Evolutionary conservation across 1,139 yeast species (phyloP), one percentile per base, ranked within the genome.

Genomic region (Debaryomycetaceae sp.): DNA sequence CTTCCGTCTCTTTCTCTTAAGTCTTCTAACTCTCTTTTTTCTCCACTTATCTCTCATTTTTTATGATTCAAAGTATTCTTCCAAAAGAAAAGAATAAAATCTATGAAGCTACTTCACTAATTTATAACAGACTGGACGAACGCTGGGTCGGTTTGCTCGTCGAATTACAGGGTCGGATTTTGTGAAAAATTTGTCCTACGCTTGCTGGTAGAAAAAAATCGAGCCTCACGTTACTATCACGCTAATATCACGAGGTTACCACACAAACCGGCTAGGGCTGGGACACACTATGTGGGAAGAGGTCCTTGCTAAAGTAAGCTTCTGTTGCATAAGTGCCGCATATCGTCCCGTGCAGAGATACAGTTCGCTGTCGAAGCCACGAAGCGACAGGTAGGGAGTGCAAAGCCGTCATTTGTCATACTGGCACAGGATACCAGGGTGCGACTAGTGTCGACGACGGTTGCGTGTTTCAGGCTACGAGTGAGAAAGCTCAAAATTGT

Each of bases 1-100:
- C 95, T 89, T 89, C 96, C 97, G 96, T 86, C 97, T 87, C 95
- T 90, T 90, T 85, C 97, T 87, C 87, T 90, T 90, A 74, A 90
- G 88, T 88, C 97, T 88, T 88, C 97, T 89, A 79, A 86, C 95
- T 89, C 97, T 89, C 95, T 90, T 90, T 87, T 90, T 90, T 88
- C 96, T 89, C 97, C 96, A 88, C 84, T 86, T 86, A 78, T 83
- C 81, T 84, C 95, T 85, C 95, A 86, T 86, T 55, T 59, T 72
- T 67, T 69, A 63, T 54, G 65, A 65, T 61, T 58, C 56, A 59
- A 61, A 58, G 61, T 57, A 49, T 52, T 52, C 49, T 42, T 50
- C 53, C 56, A 54, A 54, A 53, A 47, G 45, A 53, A 53, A 49
- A 51, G 47, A 52, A 54, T 49, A 47, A 51, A 50, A 51, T 55